Evolutionary conservation across 73 alveolate species (phyloP).

Genomic region (Paramecium pentaurelia): DNA sequence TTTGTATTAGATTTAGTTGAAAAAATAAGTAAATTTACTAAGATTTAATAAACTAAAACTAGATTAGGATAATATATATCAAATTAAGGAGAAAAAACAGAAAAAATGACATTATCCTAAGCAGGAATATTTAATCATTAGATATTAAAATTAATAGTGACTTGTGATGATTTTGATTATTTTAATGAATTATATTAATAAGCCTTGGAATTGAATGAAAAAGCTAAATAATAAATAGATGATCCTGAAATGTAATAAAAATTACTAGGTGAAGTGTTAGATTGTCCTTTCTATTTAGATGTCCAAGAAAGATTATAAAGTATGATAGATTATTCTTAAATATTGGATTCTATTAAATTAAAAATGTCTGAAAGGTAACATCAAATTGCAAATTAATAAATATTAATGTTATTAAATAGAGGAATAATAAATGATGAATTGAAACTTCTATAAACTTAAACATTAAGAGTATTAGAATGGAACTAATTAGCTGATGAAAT

Average conservation of each 20-base stretch:
- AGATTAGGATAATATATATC: not conserved
- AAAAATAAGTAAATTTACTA: not conserved
- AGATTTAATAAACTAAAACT: not conserved
- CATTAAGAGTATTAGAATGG: conserved; percentile 1
- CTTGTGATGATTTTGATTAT: conserved; percentile 27
- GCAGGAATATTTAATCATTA: not conserved
- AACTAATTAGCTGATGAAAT: not conserved
- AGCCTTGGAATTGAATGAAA: conserved; percentile 13
- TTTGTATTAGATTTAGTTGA: not conserved
- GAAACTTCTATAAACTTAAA: not conserved
- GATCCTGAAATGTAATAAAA: not conserved
- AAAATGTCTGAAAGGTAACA: not conserved
- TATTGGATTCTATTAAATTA: not conserved
- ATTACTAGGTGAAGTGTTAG: conserved; percentile 5
- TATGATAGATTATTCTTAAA: conserved; percentile 12
- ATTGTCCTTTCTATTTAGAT: conserved; percentile 31
- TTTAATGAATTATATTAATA: not conserved
- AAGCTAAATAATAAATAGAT: not conserved
- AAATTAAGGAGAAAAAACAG: conserved; percentile 25
- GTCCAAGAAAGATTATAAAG: conserved; percentile 19
- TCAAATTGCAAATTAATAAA: not conserved
- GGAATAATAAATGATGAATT: conserved; percentile 21
- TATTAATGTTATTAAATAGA: not conserved
- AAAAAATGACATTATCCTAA: not conserved
- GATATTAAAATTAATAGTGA: not conserved